phyloP scores from a whole-genome alignment of 2,329 filamentous ascomycete species.

The Chrysoporthe puriensis region DNA sequence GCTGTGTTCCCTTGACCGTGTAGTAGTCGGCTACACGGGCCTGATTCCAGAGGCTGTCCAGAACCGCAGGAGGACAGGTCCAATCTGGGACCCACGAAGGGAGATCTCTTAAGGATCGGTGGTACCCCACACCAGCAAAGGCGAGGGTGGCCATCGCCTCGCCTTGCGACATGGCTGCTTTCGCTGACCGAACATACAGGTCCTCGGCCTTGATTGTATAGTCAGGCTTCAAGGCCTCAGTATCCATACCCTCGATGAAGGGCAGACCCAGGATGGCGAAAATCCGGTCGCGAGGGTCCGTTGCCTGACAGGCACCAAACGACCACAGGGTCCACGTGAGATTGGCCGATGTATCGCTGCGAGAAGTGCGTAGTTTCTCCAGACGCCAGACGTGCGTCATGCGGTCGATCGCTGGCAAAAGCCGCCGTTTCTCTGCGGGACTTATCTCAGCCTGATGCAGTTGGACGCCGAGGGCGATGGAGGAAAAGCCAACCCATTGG shows the following conservation, averaged over 20 bases:
- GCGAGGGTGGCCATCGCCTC: not conserved
- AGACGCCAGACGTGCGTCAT: not conserved
- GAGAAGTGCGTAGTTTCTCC: not conserved
- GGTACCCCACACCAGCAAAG: not conserved
- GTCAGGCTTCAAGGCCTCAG: not conserved
- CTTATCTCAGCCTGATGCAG: not conserved
- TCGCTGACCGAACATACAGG: not conserved
- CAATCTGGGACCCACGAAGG: not conserved
- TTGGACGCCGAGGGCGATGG: not conserved
- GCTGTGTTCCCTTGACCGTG: not conserved
- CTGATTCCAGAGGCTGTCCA: not conserved
- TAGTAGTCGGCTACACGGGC: not conserved
- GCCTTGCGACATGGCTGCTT: not conserved
- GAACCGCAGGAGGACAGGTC: not conserved
- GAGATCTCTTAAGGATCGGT: not conserved
- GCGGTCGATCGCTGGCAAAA: not conserved
- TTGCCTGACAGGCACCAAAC: not conserved
- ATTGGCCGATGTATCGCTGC: not conserved
- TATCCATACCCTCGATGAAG: not conserved
- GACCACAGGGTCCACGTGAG: not conserved
- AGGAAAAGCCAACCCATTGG: not conserved
- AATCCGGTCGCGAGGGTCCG: conserved; percentile 5
- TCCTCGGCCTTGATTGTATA: not conserved
- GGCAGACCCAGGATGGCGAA: conserved; percentile 11
- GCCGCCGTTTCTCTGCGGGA: not conserved